A percentile compares a stretch with the other conserved stretches of the same genome.
Conservation (phyloP, 176 grass and related monocot genomes). For the Triticum dicoccoides region DNA sequence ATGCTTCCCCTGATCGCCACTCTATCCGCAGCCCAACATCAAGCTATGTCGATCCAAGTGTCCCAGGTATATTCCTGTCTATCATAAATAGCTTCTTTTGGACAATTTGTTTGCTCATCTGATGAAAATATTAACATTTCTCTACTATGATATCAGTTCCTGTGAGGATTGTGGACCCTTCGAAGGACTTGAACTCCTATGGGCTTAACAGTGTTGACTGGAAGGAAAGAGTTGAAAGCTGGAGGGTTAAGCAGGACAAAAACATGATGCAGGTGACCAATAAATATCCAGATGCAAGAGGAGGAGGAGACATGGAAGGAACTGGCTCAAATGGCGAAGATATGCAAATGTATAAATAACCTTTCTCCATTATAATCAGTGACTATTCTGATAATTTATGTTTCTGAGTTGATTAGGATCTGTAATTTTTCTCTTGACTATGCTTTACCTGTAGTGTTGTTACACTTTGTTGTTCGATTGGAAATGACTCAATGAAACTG, state of each 20-base stretch:
- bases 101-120: neutral
- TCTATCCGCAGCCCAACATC: slow-evolving; percentile 94
- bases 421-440: neutral
- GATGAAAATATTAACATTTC: slow-evolving; percentile 17
- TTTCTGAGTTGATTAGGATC: neutral
- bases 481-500: slow-evolving; percentile 17
- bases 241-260: slow-evolving; percentile 98
- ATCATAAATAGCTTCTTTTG: slow-evolving; percentile 6
- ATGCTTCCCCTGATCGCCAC: slow-evolving; percentile 92
- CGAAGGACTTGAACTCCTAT: slow-evolving; percentile 97
- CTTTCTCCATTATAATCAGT: slow-evolving; percentile 7
- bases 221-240: slow-evolving; percentile 99
- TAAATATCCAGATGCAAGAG: slow-evolving; percentile 88
- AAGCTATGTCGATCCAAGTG: slow-evolving; percentile 93
- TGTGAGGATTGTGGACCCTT: slow-evolving; percentile 98
- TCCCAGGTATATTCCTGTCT: slow-evolving; percentile 64
- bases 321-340: slow-evolving; percentile 99
- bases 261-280: slow-evolving; percentile 84
- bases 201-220: slow-evolving; percentile 92
- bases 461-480: neutral
- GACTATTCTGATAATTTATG: neutral
- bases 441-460: neutral
- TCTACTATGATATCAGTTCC: slow-evolving; percentile 74
- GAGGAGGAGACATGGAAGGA: slow-evolving; percentile 93
- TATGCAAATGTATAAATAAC: slow-evolving; percentile 72